Conservation (phyloP, 2,329 filamentous ascomycete species). For the Pestalotiopsis sp. region DNA sequence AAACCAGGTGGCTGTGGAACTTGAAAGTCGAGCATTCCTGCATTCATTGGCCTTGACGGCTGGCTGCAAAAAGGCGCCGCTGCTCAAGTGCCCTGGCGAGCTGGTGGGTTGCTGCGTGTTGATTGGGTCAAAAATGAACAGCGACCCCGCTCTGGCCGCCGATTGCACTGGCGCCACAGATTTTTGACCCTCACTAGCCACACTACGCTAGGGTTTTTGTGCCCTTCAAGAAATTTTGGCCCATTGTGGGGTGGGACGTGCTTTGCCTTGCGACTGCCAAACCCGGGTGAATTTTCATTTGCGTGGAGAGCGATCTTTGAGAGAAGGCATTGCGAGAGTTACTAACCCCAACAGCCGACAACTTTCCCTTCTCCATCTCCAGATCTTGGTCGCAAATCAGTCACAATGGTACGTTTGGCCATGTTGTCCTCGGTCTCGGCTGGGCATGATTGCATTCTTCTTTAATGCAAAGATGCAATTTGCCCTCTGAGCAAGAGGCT, state of each 20-base stretch:
- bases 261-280: conserved; percentile 23
- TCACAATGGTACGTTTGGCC: conserved; percentile 40
- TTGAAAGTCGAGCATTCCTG: too few relatives aligned
- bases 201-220: conserved; percentile 25
- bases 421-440: background rate
- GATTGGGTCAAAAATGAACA: background rate
- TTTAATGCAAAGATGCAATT: background rate
- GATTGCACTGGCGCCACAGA: background rate
- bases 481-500: background rate
- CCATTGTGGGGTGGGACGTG: conserved; percentile 12
- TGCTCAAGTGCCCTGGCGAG: background rate
- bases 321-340: conserved; percentile 10
- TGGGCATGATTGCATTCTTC: background rate
- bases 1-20: too few relatives aligned
- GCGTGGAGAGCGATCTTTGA: conserved; percentile 9
- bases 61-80: background rate
- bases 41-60: too few relatives aligned
- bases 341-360: conserved; percentile 13
- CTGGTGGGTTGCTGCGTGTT: background rate
- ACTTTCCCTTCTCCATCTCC: conserved; percentile 41
- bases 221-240: conserved; percentile 12
- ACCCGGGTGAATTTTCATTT: conserved; percentile 9
- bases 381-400: conserved; percentile 52
- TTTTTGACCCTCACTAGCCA: conserved; percentile 27
- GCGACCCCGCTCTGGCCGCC: background rate